Conservation (phyloP, 148 eudicot species). For the Heliamphora exappendiculata region DNA sequence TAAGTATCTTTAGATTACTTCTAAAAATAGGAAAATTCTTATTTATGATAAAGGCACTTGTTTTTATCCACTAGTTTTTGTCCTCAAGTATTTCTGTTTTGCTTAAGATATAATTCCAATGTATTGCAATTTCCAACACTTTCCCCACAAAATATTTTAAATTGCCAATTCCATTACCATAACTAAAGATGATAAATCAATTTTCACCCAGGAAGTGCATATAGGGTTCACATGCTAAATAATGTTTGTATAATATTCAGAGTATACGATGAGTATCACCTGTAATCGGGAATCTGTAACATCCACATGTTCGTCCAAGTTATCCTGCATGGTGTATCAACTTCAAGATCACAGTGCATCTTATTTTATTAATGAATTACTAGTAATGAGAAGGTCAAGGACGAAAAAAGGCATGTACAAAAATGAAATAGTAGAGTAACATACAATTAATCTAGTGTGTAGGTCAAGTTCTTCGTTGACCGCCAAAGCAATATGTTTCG, state of each 20-base stretch:
- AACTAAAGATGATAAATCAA: not conserved
- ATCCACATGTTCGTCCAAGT: slow-evolving; percentile 79
- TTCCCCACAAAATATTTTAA: not conserved
- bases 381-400: not conserved
- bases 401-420: not conserved
- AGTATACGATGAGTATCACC: slow-evolving; percentile 34
- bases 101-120: not conserved
- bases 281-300: slow-evolving; percentile 64
- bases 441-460: slow-evolving; percentile 75
- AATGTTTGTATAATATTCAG: not conserved
- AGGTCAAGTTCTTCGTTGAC: slow-evolving; percentile 89
- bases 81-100: not conserved
- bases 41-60: not conserved
- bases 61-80: not conserved
- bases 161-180: not conserved
- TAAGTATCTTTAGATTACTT: not conserved
- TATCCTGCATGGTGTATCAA: slow-evolving; percentile 40
- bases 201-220: not conserved
- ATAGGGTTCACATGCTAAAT: not conserved
- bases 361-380: not conserved
- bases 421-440: slow-evolving; percentile 11
- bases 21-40: not conserved
- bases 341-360: not conserved
- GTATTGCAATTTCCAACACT: not conserved
- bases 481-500: slow-evolving; percentile 90